A percentile compares a stretch with the other conserved stretches of the same genome.
Conservation (phyloP, 257 asterid genomes). For the Prunella vulgaris region DNA sequence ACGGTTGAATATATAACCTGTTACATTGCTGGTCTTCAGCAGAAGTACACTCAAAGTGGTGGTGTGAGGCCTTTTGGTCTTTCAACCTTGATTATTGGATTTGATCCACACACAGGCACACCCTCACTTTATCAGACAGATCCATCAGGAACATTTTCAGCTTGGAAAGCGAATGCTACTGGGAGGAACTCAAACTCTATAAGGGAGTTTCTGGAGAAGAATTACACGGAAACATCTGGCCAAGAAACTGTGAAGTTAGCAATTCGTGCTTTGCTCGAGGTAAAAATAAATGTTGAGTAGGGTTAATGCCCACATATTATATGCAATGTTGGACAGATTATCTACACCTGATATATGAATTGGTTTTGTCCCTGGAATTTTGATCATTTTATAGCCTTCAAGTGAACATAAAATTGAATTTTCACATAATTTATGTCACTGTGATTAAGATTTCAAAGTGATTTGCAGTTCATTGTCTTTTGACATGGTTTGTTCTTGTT, state of each 20-base stretch:
- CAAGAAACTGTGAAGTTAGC: slow-evolving; percentile 91
- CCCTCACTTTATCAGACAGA: slow-evolving; percentile 97
- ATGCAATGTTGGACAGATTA: too few relatives aligned
- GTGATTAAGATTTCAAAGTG: background rate
- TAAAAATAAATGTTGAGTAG: slow-evolving; percentile 16
- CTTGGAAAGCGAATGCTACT: slow-evolving; percentile 99
- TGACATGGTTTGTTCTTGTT: background rate
- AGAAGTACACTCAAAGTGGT: slow-evolving; percentile 40
- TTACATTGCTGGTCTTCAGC: slow-evolving; percentile 98
- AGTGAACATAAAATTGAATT: background rate
- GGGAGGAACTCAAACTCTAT: slow-evolving; percentile 94
- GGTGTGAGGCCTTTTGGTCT: slow-evolving; percentile 85
- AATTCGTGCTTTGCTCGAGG: slow-evolving; percentile 96
- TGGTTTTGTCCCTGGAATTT: background rate
- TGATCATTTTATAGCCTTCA: background rate
- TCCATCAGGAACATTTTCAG: slow-evolving; percentile 98
- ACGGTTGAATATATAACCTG: slow-evolving; percentile 98
- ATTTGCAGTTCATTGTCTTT: background rate
- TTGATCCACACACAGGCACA: slow-evolving; percentile 34
- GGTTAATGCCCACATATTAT: background rate
- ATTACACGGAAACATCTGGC: slow-evolving; percentile 95
- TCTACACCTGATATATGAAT: background rate
- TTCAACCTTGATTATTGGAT: slow-evolving; percentile 16
- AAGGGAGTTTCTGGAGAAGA: slow-evolving; percentile 95
- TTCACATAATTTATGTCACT: background rate